phyloP scores from a whole-genome alignment of 495 filamentous ascomycete species.

The Penicillium atrosanguineum region DNA sequence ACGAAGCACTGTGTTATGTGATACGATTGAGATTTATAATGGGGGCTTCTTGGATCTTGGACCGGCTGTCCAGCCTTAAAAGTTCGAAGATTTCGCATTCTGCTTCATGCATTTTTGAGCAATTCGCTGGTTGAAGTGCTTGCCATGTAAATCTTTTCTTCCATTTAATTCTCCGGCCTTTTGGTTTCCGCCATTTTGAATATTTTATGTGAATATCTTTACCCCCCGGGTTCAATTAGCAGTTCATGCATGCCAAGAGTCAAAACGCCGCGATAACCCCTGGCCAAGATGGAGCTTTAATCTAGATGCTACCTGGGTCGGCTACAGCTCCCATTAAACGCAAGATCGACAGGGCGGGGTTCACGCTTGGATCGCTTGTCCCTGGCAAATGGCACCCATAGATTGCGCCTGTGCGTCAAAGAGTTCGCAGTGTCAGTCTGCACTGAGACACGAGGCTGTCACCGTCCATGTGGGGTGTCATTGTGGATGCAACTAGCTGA shows the following conservation, averaged over 20 bases:
- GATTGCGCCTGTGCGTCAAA: background rate
- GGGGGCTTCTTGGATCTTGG: background rate
- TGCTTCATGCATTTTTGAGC: background rate
- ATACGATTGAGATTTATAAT: constrained; percentile 7
- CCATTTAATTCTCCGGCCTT: background rate
- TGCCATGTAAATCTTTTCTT: background rate
- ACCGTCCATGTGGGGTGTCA: background rate
- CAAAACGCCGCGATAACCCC: background rate
- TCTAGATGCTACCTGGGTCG: constrained; percentile 4
- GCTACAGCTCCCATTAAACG: constrained; percentile 2
- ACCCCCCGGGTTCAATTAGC: background rate
- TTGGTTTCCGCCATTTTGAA: background rate
- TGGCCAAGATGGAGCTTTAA: background rate
- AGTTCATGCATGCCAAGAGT: background rate
- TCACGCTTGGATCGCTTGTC: background rate
- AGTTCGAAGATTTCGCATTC: background rate
- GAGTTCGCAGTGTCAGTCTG: background rate
- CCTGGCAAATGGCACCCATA: constrained; percentile 1
- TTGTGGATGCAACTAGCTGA: background rate
- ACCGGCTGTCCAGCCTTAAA: constrained; percentile 1
- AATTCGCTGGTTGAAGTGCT: background rate
- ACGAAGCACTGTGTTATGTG: constrained; percentile 4
- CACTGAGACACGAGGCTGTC: background rate
- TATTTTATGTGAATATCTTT: background rate
- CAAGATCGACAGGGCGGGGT: constrained; percentile 9